Conservation (phyloP, 768 basidiomycete genomes). For the Lyophyllum decastes region DNA sequence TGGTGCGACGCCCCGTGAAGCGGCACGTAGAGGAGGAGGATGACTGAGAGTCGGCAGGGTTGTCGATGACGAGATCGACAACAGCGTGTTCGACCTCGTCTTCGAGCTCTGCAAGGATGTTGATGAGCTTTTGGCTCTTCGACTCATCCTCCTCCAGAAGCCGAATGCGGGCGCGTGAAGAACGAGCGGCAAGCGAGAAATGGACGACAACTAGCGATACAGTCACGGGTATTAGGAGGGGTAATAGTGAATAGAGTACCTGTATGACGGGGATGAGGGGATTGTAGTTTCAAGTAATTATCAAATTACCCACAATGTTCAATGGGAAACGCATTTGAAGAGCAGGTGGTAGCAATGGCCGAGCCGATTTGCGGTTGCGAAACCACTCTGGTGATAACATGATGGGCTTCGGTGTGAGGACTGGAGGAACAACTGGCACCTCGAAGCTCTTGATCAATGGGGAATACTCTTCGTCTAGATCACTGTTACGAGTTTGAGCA, state of each 20-base stretch:
- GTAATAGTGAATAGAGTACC: constrained; percentile 57
- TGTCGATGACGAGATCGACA: constrained; percentile 57
- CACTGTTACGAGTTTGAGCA: constrained; percentile 35
- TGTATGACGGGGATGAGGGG: constrained; percentile 21
- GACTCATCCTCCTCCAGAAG: constrained; percentile 59
- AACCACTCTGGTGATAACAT: constrained; percentile 49
- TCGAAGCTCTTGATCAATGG: constrained; percentile 57
- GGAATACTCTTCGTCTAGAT: constrained; percentile 55
- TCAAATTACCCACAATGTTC: constrained; percentile 57
- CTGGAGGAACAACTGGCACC: constrained; percentile 44
- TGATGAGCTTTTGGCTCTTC: constrained; percentile 50
- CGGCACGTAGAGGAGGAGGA: constrained; percentile 12
- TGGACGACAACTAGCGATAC: constrained; percentile 56
- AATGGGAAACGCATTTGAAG: constrained; percentile 65
- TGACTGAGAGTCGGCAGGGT: constrained; percentile 21
- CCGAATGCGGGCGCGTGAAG: constrained; percentile 66
- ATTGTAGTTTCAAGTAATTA: neutral
- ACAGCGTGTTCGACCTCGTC: constrained; percentile 60
- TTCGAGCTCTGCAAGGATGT: constrained; percentile 61
- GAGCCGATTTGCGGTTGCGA: constrained; percentile 35
- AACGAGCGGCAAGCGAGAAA: constrained; percentile 55
- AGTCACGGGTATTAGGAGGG: constrained; percentile 64
- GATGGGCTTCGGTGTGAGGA: constrained; percentile 36
- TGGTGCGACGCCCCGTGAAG: constrained; percentile 1
- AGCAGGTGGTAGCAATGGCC: constrained; percentile 56